These are phyloP conservation scores for Platanus orientalis DNA, from an alignment of 164 flowering plant species.

Conservation along the genomic window DNA sequence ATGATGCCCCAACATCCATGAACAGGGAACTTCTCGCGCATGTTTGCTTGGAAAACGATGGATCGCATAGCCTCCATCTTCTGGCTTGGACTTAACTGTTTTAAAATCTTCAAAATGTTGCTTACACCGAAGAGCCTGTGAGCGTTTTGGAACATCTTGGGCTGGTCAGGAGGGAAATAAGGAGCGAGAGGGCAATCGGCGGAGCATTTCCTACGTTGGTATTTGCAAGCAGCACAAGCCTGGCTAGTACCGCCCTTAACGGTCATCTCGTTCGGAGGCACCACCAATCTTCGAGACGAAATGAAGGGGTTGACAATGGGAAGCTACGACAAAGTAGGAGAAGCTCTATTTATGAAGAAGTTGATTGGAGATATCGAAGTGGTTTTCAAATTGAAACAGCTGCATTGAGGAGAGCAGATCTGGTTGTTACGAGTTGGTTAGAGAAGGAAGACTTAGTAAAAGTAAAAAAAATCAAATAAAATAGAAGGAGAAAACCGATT, in stretches of 20 bases:
- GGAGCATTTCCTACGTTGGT: conserved; percentile 52
- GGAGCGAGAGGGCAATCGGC: conserved; percentile 56
- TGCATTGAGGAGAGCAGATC: neutral
- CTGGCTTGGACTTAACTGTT: conserved; percentile 10
- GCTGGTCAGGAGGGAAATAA: conserved; percentile 47
- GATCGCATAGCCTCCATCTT: conserved; percentile 35
- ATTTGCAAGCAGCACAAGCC: conserved; percentile 73
- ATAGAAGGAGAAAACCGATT: neutral
- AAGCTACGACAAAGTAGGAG: neutral
- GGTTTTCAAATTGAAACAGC: neutral
- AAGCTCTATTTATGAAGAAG: neutral
- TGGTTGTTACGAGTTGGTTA: neutral
- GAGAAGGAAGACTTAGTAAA: neutral
- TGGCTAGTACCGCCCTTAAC: conserved; percentile 38
- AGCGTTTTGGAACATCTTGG: conserved; percentile 42
- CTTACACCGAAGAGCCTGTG: conserved; percentile 56
- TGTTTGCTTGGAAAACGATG: conserved; percentile 35
- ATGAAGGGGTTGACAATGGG: neutral
- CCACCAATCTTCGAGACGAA: neutral
- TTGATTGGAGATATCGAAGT: neutral
- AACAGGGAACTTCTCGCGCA: conserved; percentile 39
- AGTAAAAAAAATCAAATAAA: neutral
- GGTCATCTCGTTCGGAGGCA: conserved; percentile 20
- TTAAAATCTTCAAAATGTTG: conserved; percentile 41
- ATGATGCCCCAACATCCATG: conserved; percentile 35